Percentiles rank a stretch among this genome's conserved stretches.
These are phyloP conservation scores for Linnemannia hyalina DNA, from an alignment of 192 early-diverging fungal genomes.

Conservation along the genomic window DNA sequence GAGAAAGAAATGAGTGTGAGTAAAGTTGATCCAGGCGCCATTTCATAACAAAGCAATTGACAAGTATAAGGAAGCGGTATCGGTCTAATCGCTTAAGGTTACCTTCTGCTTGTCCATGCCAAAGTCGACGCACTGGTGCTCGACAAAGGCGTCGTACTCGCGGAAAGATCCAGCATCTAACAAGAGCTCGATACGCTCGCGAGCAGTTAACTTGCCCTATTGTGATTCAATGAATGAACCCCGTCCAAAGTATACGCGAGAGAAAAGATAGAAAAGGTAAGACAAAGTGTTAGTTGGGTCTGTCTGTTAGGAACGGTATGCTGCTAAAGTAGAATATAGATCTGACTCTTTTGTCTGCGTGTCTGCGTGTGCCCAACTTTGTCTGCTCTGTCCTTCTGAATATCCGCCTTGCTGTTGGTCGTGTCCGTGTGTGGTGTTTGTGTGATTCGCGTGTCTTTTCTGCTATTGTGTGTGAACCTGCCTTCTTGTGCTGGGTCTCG, in stretches of 20 bases:
- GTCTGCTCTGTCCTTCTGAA: background rate
- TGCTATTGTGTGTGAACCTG: slow-evolving; percentile 35
- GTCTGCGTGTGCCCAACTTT: background rate
- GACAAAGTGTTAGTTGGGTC: background rate
- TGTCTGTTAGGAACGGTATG: background rate
- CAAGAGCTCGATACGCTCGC: slow-evolving; percentile 90
- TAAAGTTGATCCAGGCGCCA: background rate
- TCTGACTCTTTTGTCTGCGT: background rate
- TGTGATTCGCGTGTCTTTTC: background rate
- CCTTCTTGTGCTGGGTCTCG: slow-evolving; percentile 88
- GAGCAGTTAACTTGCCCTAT: slow-evolving; percentile 93
- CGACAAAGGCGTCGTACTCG: slow-evolving; percentile 94
- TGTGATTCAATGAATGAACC: slow-evolving; percentile 3
- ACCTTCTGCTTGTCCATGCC: slow-evolving; percentile 84
- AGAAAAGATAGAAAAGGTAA: background rate
- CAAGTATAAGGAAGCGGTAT: background rate
- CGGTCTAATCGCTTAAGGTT: background rate
- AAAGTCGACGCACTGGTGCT: slow-evolving; percentile 95
- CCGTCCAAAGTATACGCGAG: background rate
- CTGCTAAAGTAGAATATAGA: slow-evolving; percentile 6
- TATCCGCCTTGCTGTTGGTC: background rate
- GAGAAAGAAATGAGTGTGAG: background rate
- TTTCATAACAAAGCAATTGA: background rate
- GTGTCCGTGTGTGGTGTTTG: background rate
- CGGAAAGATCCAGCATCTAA: slow-evolving; percentile 88